Conservation (phyloP, 179 eudicot species). For the Nepenthes alata region DNA sequence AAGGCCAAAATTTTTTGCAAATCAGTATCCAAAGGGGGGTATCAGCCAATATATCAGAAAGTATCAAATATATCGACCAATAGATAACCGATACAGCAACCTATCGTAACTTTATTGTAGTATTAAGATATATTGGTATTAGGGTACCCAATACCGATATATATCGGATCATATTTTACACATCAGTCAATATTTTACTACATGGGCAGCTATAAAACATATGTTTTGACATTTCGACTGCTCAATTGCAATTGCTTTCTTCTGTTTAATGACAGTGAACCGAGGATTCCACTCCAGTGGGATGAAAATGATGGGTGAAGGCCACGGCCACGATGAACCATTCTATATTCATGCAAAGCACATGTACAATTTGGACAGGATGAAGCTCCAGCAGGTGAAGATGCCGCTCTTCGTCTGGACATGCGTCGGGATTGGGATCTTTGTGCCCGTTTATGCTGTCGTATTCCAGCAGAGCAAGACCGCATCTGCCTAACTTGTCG, state of each 20-base stretch:
- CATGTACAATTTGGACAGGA: conserved; percentile 97
- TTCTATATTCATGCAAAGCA: conserved; percentile 81
- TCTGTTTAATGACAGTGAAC: conserved; percentile 27
- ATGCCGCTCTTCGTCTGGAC: conserved; percentile 54
- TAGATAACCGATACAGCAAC: no score
- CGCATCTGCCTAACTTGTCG: conserved; percentile 36
- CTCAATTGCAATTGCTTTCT: background rate
- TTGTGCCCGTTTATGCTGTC: conserved; percentile 75
- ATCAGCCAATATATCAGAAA: no score
- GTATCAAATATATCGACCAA: no score
- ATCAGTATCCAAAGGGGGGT: no score
- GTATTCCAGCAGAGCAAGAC: conserved; percentile 90
- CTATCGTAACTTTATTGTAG: no score
- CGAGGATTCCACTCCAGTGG: conserved; percentile 75
- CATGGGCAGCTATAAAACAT: no score
- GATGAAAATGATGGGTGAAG: conserved; percentile 48
- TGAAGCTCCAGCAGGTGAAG: conserved; percentile 59
- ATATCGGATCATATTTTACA: no score
- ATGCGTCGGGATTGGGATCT: conserved; percentile 68
- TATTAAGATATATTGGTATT: no score
- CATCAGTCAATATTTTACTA: no score
- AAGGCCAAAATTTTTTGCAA: no score
- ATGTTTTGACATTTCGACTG: no score
- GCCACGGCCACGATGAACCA: conserved; percentile 69
- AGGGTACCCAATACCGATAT: no score